Evolutionary conservation across 176 grass and related monocot species (phyloP).

Genomic region (Eleusine indica): DNA sequence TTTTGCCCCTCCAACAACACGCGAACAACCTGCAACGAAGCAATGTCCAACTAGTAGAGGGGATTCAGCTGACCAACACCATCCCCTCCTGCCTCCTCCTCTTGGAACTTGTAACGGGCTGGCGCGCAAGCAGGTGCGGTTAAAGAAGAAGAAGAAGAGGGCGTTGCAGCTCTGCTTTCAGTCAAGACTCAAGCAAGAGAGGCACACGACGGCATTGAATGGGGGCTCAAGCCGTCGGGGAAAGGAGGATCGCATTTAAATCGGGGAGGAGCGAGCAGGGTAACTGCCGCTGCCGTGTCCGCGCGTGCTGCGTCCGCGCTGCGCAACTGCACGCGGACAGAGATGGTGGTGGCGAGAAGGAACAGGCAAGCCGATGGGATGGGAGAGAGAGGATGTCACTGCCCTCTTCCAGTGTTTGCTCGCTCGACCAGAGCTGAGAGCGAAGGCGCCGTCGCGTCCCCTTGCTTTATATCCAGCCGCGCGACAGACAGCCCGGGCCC

Average conservation of each 20-base stretch:
- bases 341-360: no score
- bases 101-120: neutral
- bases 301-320: neutral
- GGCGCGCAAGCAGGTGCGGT: neutral
- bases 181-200: constrained; percentile 9
- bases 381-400: constrained; percentile 28
- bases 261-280: neutral
- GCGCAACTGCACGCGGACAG: neutral
- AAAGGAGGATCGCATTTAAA: constrained; percentile 22
- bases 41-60: neutral
- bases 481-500: neutral
- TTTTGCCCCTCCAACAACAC: neutral
- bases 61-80: neutral
- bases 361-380: neutral
- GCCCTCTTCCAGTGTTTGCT: constrained; percentile 4
- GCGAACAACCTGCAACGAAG: neutral
- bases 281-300: constrained; percentile 36
- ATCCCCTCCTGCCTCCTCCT: neutral
- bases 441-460: neutral
- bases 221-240: constrained; percentile 3
- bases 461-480: neutral
- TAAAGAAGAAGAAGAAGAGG: constrained; percentile 3
- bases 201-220: constrained; percentile 36
- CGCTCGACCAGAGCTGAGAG: neutral
- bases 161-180: neutral